Conservation (phyloP, 139 green algal genomes). For the Picochlorum sp. region DNA sequence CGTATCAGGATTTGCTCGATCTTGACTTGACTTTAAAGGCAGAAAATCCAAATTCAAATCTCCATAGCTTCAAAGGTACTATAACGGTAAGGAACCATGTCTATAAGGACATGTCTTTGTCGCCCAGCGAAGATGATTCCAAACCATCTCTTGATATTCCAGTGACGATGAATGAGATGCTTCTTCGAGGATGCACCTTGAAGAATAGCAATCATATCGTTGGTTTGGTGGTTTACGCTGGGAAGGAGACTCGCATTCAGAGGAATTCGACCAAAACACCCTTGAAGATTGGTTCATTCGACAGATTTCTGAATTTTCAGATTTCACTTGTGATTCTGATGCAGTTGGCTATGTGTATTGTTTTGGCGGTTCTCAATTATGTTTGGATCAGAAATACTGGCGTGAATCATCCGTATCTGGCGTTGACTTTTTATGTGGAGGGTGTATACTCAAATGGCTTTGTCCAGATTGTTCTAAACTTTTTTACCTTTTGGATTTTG, state of each 20-base stretch:
- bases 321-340: constrained; percentile 47
- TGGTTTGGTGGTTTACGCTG: constrained; percentile 85
- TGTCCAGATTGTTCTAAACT: constrained; percentile 44
- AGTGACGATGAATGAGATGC: constrained; percentile 50
- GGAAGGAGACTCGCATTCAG: constrained; percentile 79
- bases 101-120: neutral
- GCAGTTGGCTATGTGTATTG: constrained; percentile 45
- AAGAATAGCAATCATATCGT: constrained; percentile 67
- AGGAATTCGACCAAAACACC: constrained; percentile 68
- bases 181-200: constrained; percentile 83
- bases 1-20: neutral
- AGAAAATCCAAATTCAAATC: constrained; percentile 61
- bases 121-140: neutral
- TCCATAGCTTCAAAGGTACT: constrained; percentile 67
- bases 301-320: constrained; percentile 57
- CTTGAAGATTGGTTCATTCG: constrained; percentile 57
- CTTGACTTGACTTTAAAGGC: constrained; percentile 42
- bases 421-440: constrained; percentile 26
- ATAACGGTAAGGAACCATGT: constrained; percentile 2
- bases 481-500: constrained; percentile 82
- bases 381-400: constrained; percentile 38
- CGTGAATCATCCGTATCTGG: constrained; percentile 33
- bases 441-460: constrained; percentile 19
- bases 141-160: constrained; percentile 12
- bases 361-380: constrained; percentile 33